Conservation (phyloP, 2,329 filamentous ascomycete species). For the Microthyrium microscopicum region DNA sequence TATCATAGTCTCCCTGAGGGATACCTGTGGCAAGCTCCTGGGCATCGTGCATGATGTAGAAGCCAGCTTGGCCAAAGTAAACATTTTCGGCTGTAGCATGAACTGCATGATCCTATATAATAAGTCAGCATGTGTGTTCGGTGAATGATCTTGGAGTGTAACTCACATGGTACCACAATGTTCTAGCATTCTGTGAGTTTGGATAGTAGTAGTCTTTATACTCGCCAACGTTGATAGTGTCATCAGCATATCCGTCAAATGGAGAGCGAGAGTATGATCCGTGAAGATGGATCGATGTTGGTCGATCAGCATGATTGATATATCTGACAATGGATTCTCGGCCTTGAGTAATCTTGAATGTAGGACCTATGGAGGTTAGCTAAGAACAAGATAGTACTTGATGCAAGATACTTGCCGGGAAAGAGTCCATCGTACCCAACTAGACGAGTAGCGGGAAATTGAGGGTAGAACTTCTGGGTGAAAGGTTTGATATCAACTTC, state of each 20-base stretch:
- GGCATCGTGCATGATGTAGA: slow-evolving; percentile 37
- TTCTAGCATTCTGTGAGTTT: slow-evolving; percentile 35
- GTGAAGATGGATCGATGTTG: slow-evolving; percentile 38
- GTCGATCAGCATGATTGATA: slow-evolving; percentile 30
- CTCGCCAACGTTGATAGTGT: slow-evolving; percentile 32
- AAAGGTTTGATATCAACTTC: slow-evolving; percentile 27
- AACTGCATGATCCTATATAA: slow-evolving; percentile 21
- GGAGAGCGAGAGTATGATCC: slow-evolving; percentile 32
- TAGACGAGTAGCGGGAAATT: slow-evolving; percentile 21
- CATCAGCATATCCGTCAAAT: slow-evolving; percentile 39
- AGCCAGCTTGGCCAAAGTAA: slow-evolving; percentile 39
- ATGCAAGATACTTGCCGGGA: too few species aligned
- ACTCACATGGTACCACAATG: slow-evolving; percentile 39
- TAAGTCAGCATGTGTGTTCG: neutral
- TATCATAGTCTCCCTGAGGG: slow-evolving; percentile 35
- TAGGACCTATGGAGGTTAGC: slow-evolving; percentile 32
- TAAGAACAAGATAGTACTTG: neutral
- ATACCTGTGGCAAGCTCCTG: slow-evolving; percentile 32
- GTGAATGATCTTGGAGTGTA: neutral
- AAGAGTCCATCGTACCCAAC: slow-evolving; percentile 37
- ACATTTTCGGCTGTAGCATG: slow-evolving; percentile 28
- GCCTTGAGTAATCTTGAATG: slow-evolving; percentile 31
- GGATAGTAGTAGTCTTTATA: slow-evolving; percentile 49
- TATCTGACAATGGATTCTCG: slow-evolving; percentile 37
- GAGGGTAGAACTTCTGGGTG: slow-evolving; percentile 26